Percentiles rank a stretch among this genome's conserved stretches.
Evolutionary conservation across 495 filamentous ascomycete genomes (phyloP).

Genomic region (Penicillium tannophilum): DNA sequence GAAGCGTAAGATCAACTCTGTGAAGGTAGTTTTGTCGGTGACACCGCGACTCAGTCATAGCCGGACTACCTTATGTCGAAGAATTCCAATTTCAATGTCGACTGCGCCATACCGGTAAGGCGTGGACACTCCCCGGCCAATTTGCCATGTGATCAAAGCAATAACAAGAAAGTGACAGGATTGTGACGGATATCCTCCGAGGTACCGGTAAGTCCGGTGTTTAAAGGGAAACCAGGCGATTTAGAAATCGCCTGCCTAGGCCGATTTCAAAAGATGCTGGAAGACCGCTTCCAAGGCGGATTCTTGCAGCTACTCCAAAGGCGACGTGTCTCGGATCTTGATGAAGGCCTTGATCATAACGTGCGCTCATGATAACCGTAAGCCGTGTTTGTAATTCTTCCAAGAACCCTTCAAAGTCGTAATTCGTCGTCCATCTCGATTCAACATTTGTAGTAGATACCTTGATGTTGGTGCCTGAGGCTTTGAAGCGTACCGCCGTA

Average conservation of each 20-base stretch:
- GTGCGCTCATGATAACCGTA: too few relatives aligned
- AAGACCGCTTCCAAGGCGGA: background rate
- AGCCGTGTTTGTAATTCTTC: too few relatives aligned
- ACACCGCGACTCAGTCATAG: background rate
- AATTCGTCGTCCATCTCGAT: background rate
- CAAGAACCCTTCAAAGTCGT: too few relatives aligned
- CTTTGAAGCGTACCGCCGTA: background rate
- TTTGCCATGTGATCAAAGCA: background rate
- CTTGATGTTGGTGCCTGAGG: too few relatives aligned
- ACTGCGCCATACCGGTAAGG: background rate
- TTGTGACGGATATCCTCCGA: background rate
- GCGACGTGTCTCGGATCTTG: background rate
- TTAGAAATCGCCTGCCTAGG: background rate
- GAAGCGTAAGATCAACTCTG: too few relatives aligned
- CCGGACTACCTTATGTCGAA: too few relatives aligned
- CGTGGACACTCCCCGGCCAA: background rate
- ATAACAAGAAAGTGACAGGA: background rate
- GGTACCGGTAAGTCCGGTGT: background rate
- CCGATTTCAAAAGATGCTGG: background rate
- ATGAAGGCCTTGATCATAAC: background rate
- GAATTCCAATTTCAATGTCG: background rate
- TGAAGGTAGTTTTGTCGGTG: background rate
- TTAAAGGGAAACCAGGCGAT: background rate
- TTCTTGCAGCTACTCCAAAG: background rate
- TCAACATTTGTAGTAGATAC: too few relatives aligned